Percentiles rank a stretch among this genome's conserved stretches.
Evolutionary conservation across 2,329 filamentous ascomycete genomes (phyloP).

Genomic region (Stagonosporopsis chrysanthemi): DNA sequence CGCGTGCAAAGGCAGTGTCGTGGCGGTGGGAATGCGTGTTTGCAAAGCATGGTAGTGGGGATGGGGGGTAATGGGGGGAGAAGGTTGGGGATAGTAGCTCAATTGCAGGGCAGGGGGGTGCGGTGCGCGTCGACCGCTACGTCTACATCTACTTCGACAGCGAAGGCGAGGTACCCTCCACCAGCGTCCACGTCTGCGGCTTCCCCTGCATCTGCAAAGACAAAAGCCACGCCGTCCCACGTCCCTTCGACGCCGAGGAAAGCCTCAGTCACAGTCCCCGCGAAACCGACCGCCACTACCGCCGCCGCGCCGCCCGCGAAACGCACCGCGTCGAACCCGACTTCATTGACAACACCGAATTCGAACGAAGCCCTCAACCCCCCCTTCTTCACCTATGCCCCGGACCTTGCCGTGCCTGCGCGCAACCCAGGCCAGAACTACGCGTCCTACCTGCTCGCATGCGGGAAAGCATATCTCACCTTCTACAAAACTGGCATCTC

Average conservation of each 20-base stretch:
- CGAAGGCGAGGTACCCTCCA: constrained; percentile 1
- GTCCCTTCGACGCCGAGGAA: constrained; percentile 1
- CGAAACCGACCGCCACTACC: constrained; percentile 15
- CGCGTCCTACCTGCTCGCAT: constrained; percentile 63
- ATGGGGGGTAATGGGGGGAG: not conserved
- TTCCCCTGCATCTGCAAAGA: not conserved
- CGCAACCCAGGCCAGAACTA: constrained; percentile 57
- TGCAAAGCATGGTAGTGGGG: not conserved
- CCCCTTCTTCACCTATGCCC: constrained; percentile 74
- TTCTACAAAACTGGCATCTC: constrained; percentile 91
- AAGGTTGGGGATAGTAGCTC: no score
- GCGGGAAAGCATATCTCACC: constrained; percentile 76
- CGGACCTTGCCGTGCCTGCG: constrained; percentile 69
- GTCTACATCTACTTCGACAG: not conserved
- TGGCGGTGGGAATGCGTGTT: not conserved
- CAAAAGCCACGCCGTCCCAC: not conserved
- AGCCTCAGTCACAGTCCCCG: constrained; percentile 8
- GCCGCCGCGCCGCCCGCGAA: constrained; percentile 3
- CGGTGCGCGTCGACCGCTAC: constrained; percentile 9
- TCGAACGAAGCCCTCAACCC: constrained; percentile 66
- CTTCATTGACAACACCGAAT: constrained; percentile 13
- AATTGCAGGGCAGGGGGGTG: not conserved
- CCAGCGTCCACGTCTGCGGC: not conserved
- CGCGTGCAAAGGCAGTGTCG: constrained; percentile 2
- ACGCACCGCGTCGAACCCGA: not conserved